Conservation (phyloP, 2,329 filamentous ascomycete genomes). For the Tolypocladium ophioglossoides region DNA sequence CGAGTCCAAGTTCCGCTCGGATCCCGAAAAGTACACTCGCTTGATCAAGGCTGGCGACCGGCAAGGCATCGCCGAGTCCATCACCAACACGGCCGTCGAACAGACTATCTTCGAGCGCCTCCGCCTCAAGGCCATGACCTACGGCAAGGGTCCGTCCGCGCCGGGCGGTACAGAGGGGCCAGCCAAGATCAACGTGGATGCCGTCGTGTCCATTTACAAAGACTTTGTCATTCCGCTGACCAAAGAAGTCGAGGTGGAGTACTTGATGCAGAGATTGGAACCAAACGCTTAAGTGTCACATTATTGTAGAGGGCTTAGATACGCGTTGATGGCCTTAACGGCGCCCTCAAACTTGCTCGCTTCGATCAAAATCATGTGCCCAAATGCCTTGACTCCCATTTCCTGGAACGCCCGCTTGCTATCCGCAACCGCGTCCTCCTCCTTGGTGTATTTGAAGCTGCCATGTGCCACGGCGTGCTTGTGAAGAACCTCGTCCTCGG, state of each 20-base stretch:
- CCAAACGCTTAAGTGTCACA: slow-evolving; percentile 6
- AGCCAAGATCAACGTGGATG: slow-evolving; percentile 83
- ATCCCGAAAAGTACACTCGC: slow-evolving; percentile 68
- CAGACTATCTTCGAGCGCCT: slow-evolving; percentile 82
- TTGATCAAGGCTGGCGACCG: slow-evolving; percentile 76
- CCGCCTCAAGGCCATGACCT: slow-evolving; percentile 81
- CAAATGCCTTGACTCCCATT: slow-evolving; percentile 73
- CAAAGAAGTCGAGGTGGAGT: slow-evolving; percentile 97
- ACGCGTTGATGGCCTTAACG: slow-evolving; percentile 65
- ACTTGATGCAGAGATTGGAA: slow-evolving; percentile 84
- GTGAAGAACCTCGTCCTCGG: slow-evolving; percentile 85
- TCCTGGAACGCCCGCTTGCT: slow-evolving; percentile 94
- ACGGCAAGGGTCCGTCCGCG: slow-evolving; percentile 77
- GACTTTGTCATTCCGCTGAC: slow-evolving; percentile 92
- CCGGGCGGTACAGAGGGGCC: slow-evolving; percentile 40
- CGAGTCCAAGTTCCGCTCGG: slow-evolving; percentile 84
- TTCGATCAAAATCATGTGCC: slow-evolving; percentile 81
- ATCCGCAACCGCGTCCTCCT: slow-evolving; percentile 73
- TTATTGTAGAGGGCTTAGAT: slow-evolving; percentile 47
- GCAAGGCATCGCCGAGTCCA: slow-evolving; percentile 74
- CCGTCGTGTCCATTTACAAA: slow-evolving; percentile 82
- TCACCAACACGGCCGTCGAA: slow-evolving; percentile 84
- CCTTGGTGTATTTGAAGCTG: slow-evolving; percentile 68
- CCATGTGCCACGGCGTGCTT: slow-evolving; percentile 61
- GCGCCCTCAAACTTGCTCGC: slow-evolving; percentile 64